phyloP scores from a whole-genome alignment of 2,329 filamentous ascomycete genomes.

The Scedosporium aurantiacum region DNA sequence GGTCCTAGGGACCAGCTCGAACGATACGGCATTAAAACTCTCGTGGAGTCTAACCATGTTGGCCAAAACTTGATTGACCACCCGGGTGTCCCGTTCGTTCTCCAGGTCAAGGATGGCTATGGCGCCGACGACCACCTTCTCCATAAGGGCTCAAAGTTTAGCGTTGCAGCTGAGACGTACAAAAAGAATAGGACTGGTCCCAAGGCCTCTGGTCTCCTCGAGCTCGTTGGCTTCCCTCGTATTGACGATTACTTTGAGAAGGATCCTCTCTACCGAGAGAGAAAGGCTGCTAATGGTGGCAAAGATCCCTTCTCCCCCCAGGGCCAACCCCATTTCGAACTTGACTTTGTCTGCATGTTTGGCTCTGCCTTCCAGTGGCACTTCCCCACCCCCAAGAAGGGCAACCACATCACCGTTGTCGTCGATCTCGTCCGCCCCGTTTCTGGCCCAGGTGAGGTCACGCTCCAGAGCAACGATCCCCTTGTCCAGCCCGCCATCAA shows the following conservation, averaged over 20 bases:
- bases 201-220: conserved; percentile 28
- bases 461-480: conserved; percentile 43
- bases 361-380: conserved; percentile 36
- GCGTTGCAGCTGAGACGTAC: conserved; percentile 25
- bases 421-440: conserved; percentile 32
- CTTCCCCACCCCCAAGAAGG: conserved; percentile 26
- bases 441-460: conserved; percentile 39
- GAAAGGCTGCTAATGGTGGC: conserved; percentile 29
- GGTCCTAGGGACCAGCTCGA: conserved; percentile 21
- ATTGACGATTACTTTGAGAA: conserved; percentile 43
- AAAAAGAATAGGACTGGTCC: conserved; percentile 26
- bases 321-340: conserved; percentile 50
- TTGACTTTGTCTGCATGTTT: conserved; percentile 53
- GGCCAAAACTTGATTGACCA: conserved; percentile 40
- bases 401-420: conserved; percentile 45
- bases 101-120: conserved; percentile 29
- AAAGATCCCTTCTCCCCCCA: conserved; percentile 43
- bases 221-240: conserved; percentile 44
- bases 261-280: conserved; percentile 32
- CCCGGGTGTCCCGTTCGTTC: conserved; percentile 34
- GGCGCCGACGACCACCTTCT: conserved; percentile 30
- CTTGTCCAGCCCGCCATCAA: conserved; percentile 47
- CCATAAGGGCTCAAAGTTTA: conserved; percentile 22
- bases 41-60: conserved; percentile 30
- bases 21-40: conserved; percentile 24